phyloP scores from a whole-genome alignment of 2,329 filamentous ascomycete genomes.

The Neonectria magnoliae region DNA sequence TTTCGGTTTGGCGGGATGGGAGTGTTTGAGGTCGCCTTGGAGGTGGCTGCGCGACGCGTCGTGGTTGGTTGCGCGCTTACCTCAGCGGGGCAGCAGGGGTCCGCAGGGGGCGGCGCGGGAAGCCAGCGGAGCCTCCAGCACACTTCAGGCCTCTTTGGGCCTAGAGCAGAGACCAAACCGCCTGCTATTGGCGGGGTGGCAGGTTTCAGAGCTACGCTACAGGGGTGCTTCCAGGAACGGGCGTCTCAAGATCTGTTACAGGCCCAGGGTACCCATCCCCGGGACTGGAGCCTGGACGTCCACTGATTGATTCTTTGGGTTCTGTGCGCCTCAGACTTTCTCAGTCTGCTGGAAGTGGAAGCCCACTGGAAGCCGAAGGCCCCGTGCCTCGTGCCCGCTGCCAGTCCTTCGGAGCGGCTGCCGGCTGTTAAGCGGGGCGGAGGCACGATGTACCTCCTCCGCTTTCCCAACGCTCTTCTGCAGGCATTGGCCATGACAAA shows the following conservation, averaged over 20 bases:
- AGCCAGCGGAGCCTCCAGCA: slow-evolving; percentile 32
- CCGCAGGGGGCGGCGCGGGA: slow-evolving; percentile 34
- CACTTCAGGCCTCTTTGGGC: slow-evolving; percentile 37
- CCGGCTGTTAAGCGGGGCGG: too few species aligned
- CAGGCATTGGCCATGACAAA: not conserved
- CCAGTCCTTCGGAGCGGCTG: not conserved
- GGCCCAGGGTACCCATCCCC: slow-evolving; percentile 34
- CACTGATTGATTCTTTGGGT: slow-evolving; percentile 23
- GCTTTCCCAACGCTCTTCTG: slow-evolving; percentile 5
- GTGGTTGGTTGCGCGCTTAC: slow-evolving; percentile 37
- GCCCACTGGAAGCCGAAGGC: slow-evolving; percentile 26
- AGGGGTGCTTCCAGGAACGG: slow-evolving; percentile 27
- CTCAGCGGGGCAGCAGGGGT: slow-evolving; percentile 27
- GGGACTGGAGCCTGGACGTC: slow-evolving; percentile 2
- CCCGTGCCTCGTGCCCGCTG: not conserved
- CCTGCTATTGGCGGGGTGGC: slow-evolving; percentile 31
- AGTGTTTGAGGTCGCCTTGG: slow-evolving; percentile 43
- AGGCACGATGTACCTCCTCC: not conserved
- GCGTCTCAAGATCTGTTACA: slow-evolving; percentile 59
- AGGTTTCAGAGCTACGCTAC: slow-evolving; percentile 24
- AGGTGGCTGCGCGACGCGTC: slow-evolving; percentile 24
- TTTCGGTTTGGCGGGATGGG: slow-evolving; percentile 26
- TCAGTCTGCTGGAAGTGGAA: slow-evolving; percentile 14
- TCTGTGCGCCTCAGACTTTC: slow-evolving; percentile 16
- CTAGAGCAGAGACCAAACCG: slow-evolving; percentile 26